Base-by-base conservation (phyloP, 2,329 filamentous ascomycete genomes). In the Podosphaera xanthii region DNA sequence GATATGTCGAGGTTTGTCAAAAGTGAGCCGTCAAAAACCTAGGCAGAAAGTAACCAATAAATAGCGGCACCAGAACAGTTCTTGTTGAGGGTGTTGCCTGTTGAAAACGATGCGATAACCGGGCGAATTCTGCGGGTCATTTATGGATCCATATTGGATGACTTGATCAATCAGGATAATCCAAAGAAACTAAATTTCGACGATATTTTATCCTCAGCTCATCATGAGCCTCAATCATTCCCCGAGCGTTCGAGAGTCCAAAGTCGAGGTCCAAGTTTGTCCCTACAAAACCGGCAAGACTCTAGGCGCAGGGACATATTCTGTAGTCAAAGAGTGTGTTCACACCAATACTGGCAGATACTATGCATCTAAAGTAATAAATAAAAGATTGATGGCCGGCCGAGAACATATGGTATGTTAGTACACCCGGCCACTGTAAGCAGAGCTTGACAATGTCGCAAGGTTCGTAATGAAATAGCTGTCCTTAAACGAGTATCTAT, bases 271-370 rank as follows among this genome's bases (percentile, higher is more conserved):
- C 63, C 90, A 97, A 73, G 90, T 92, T 67, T 98, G 91, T 71
- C 82, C 90, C 65, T 98, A 98, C 78, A 98, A 97, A 76, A 95
- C 94, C 5, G 92, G 92, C 63, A 98, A 98, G 78, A 97, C 92
- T 33, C 76, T 98, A 59, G 92, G 92, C 63, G 90, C 92, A 40
- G 92, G 92, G 63, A 96, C 90, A 60, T 98, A 98, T 74, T 96
- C 90, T 44, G 92, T 97, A 57, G 92, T 98, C 63, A 97, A 97
- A 72, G 92, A 98, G 74, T 98, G 92, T 70, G 90, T 97, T 35
- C 92, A 98, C 71, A 97, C 97, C 68, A 91, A 97, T 67, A 97
- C 92, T 0, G 91, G 91, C 53, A 83, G 90, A 64, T 97, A 96
- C 73, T 98, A 97, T 82, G 92, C 92, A 35, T 91, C 92, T 62